phyloP scores from a whole-genome alignment of 768 basidiomycete species.

The Termitomyces sp. region DNA sequence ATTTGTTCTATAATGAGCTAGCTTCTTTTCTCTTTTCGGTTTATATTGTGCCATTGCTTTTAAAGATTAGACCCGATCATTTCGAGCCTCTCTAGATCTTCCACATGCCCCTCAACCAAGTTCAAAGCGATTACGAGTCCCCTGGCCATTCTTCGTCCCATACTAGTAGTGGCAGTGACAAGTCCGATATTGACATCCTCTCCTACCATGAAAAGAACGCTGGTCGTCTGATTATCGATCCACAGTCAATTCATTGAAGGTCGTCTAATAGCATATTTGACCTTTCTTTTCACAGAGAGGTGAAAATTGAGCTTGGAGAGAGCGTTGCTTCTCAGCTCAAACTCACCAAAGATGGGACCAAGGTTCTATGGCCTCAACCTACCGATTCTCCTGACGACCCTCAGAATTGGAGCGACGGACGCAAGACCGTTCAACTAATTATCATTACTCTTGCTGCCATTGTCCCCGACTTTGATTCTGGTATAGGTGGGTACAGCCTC shows the following conservation, averaged over 20 bases:
- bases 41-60: no score
- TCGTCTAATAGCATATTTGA: not conserved
- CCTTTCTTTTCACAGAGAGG: conserved; percentile 41
- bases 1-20: not conserved
- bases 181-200: conserved; percentile 28
- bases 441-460: conserved; percentile 63
- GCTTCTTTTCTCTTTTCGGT: not conserved
- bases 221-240: conserved; percentile 60
- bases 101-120: conserved; percentile 24
- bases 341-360: conserved; percentile 51
- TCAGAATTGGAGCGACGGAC: conserved; percentile 57
- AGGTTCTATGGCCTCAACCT: conserved; percentile 69
- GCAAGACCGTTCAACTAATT: conserved; percentile 53
- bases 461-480: conserved; percentile 66
- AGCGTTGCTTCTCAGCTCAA: conserved; percentile 52
- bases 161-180: conserved; percentile 9
- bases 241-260: conserved; percentile 40
- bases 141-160: conserved; percentile 13
- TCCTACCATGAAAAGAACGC: conserved; percentile 53
- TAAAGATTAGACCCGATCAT: not conserved
- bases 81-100: not conserved
- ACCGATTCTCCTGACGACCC: conserved; percentile 58
- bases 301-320: conserved; percentile 58
- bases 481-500: conserved; percentile 40
- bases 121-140: conserved; percentile 13